Conservation (phyloP, 2,329 filamentous ascomycete species). For the Nigrospora osmanthi region DNA sequence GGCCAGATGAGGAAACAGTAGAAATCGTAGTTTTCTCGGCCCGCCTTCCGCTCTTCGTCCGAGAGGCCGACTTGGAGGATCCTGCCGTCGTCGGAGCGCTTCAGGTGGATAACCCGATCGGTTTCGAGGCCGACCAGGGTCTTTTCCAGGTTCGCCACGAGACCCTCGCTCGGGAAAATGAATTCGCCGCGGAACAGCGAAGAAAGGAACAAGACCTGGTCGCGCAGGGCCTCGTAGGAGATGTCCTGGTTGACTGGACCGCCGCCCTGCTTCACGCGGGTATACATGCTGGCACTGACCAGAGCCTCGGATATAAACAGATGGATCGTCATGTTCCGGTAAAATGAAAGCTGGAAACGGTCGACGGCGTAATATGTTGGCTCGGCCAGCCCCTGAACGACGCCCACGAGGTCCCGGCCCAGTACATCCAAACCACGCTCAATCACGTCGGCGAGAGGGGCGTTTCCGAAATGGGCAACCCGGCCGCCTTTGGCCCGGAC, state of each 20-base stretch:
- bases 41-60: conserved; percentile 65
- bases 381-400: conserved; percentile 72
- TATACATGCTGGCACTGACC: conserved; percentile 87
- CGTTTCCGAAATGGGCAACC: conserved; percentile 85
- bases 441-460: conserved; percentile 73
- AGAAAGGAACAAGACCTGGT: conserved; percentile 83
- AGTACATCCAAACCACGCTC: conserved; percentile 87
- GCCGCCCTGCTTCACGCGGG: conserved; percentile 82
- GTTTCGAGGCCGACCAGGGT: conserved; percentile 71
- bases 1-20: conserved; percentile 99
- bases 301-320: conserved; percentile 91
- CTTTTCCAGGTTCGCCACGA: conserved; percentile 71
- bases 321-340: conserved; percentile 99
- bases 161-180: conserved; percentile 84
- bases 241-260: conserved; percentile 75
- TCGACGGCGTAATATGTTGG: conserved; percentile 94
- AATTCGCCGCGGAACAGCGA: conserved; percentile 94
- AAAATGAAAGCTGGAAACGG: conserved; percentile 94
- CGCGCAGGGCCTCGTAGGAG: conserved; percentile 60
- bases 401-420: conserved; percentile 79
- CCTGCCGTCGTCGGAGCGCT: conserved; percentile 44
- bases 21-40: conserved; percentile 94
- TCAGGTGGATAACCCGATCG: conserved; percentile 68
- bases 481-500: conserved; percentile 81
- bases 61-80: conserved; percentile 68